These are phyloP conservation scores for Diaporthe ampelina DNA, from an alignment of 2,329 filamentous ascomycete genomes.

Conservation along the genomic window DNA sequence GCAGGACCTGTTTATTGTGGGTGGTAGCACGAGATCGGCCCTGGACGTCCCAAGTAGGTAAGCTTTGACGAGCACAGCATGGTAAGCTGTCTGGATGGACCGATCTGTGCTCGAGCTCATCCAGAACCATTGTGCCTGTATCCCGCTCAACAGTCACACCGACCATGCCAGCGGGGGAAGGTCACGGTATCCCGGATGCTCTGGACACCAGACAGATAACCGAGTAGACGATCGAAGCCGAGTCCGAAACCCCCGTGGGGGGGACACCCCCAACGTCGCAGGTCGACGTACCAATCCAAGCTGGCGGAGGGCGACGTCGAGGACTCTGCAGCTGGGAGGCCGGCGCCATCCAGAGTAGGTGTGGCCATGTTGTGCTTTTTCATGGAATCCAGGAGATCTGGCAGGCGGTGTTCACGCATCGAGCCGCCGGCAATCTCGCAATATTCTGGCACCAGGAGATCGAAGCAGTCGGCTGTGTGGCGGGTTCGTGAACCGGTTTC, in stretches of 20 bases:
- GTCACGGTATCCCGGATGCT: slow-evolving; percentile 89
- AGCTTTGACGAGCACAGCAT: slow-evolving; percentile 55
- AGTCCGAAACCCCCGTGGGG: slow-evolving; percentile 93
- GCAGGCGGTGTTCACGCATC: slow-evolving; percentile 85
- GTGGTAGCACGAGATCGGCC: slow-evolving; percentile 47
- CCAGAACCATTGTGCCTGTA: slow-evolving; percentile 36
- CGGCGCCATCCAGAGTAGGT: slow-evolving; percentile 42
- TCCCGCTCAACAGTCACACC: slow-evolving; percentile 68
- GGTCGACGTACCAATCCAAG: slow-evolving; percentile 88
- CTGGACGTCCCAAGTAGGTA: slow-evolving; percentile 55
- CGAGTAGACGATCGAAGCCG: slow-evolving; percentile 88
- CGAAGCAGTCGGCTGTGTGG: slow-evolving; percentile 87
- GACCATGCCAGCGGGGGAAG: slow-evolving; percentile 82
- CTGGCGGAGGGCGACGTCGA: slow-evolving; percentile 26
- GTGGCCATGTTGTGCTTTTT: slow-evolving; percentile 72
- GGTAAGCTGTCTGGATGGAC: slow-evolving; percentile 7
- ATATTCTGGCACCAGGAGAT: slow-evolving; percentile 86
- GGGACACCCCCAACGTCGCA: slow-evolving; percentile 90
- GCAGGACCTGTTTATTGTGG: slow-evolving; percentile 39
- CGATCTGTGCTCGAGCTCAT: slow-evolving; percentile 24
- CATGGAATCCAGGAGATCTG: slow-evolving; percentile 79
- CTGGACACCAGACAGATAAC: slow-evolving; percentile 84
- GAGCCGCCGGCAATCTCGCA: slow-evolving; percentile 92
- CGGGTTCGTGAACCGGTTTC: background rate
- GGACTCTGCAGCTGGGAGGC: slow-evolving; percentile 42